Evolutionary conservation across 2,329 filamentous ascomycete species (phyloP).

Genomic region (Pestalotiopsis sp.): DNA sequence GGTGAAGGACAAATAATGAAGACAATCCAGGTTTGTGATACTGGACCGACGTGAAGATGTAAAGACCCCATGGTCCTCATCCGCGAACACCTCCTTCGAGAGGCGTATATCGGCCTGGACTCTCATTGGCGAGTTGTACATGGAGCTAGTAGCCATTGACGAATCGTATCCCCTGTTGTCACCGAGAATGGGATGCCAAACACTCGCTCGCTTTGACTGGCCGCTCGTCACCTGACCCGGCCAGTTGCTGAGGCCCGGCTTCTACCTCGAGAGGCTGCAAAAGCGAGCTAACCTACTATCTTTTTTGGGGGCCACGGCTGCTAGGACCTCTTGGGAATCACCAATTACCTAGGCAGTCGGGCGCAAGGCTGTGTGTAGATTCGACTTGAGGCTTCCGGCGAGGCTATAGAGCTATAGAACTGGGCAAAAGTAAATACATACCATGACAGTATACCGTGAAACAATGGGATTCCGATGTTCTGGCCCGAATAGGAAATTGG

Average conservation of each 20-base stretch:
- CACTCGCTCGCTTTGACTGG: neutral
- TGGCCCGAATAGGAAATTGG: constrained; percentile 2
- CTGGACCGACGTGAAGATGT: constrained; percentile 8
- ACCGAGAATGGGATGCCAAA: constrained; percentile 9
- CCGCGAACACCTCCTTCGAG: constrained; percentile 5
- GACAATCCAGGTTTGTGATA: constrained; percentile 6
- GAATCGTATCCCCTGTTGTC: constrained; percentile 8
- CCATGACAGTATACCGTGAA: neutral
- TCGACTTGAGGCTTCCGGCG: neutral
- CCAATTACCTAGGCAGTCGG: neutral
- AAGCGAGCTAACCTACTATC: neutral
- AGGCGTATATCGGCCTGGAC: constrained; percentile 6
- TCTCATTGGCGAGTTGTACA: constrained; percentile 9
- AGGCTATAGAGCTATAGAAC: neutral
- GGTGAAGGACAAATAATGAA: constrained; percentile 16
- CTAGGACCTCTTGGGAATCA: neutral
- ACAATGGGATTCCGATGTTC: neutral
- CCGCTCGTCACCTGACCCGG: constrained; percentile 11
- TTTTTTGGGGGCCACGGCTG: constrained; percentile 8
- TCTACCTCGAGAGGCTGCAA: too few relatives aligned
- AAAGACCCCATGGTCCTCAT: constrained; percentile 12
- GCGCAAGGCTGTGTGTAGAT: constrained; percentile 6
- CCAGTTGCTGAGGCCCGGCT: constrained; percentile 12
- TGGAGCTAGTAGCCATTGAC: constrained; percentile 8
- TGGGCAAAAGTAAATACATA: neutral